These are phyloP conservation scores for Aureobasidium lini DNA, from an alignment of 2,329 filamentous ascomycete genomes.

Conservation along the genomic window DNA sequence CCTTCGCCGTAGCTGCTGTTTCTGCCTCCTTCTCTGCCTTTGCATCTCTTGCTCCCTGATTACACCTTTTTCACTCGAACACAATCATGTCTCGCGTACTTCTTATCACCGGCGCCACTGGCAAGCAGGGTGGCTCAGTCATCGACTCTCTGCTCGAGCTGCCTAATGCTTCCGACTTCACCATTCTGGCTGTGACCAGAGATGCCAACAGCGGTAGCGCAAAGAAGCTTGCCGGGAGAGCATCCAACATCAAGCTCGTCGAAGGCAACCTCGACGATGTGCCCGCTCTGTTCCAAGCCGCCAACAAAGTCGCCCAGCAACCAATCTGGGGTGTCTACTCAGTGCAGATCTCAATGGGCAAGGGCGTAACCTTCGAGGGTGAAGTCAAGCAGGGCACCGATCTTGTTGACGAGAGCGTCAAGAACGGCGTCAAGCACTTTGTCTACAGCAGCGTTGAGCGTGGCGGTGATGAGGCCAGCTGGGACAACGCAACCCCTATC, in stretches of 20 bases:
- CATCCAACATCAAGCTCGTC: constrained; percentile 43
- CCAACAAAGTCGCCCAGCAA: constrained; percentile 22
- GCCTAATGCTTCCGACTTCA: constrained; percentile 30
- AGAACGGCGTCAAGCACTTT: constrained; percentile 51
- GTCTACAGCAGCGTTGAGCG: constrained; percentile 60
- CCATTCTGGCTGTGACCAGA: constrained; percentile 52
- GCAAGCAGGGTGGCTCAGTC: constrained; percentile 39
- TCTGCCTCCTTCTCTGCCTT: not conserved
- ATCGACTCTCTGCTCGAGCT: constrained; percentile 28
- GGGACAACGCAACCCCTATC: constrained; percentile 48
- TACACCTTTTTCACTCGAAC: not conserved
- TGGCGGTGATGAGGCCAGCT: constrained; percentile 47
- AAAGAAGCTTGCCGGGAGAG: constrained; percentile 37
- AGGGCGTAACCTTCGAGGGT: constrained; percentile 35
- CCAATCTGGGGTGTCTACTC: constrained; percentile 48
- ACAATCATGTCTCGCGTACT: constrained; percentile 30
- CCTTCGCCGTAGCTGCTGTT: not conserved
- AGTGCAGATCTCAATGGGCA: constrained; percentile 47
- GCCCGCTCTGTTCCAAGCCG: constrained; percentile 42
- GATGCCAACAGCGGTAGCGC: constrained; percentile 42
- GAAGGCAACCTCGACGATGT: constrained; percentile 48
- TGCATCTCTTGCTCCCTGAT: not conserved
- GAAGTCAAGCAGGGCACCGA: constrained; percentile 52
- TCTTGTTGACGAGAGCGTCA: constrained; percentile 52
- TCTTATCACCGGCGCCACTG: constrained; percentile 40